Evolutionary conservation across 192 early-diverging fungal species (phyloP).

Genomic region (Dimargaris cristalligena): DNA sequence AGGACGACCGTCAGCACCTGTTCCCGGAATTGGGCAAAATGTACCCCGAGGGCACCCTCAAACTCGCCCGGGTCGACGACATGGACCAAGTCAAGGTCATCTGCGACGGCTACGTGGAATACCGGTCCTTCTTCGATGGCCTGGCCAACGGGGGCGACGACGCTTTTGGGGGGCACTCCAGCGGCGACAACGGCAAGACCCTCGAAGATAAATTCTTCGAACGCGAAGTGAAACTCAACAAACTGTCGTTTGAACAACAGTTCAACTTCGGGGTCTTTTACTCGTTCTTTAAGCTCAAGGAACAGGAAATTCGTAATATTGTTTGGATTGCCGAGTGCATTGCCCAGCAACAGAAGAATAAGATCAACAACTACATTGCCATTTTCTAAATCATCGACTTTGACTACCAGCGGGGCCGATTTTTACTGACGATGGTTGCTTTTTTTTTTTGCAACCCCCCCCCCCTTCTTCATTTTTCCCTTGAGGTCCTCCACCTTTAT

Average conservation of each 20-base stretch:
- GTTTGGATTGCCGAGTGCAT: slow-evolving; percentile 99
- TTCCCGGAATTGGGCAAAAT: slow-evolving; percentile 82
- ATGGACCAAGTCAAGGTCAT: slow-evolving; percentile 79
- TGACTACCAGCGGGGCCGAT: no score
- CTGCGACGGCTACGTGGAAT: slow-evolving; percentile 76
- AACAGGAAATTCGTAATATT: slow-evolving; percentile 97
- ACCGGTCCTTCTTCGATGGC: slow-evolving; percentile 69
- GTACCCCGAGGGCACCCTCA: slow-evolving; percentile 77
- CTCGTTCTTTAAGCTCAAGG: slow-evolving; percentile 86
- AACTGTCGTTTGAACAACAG: slow-evolving; percentile 83
- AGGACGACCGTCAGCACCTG: slow-evolving; percentile 90
- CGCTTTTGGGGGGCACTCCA: slow-evolving; percentile 12
- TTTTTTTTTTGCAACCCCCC: no score
- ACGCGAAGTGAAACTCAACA: slow-evolving; percentile 87
- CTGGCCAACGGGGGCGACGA: slow-evolving; percentile 20
- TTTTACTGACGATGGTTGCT: no score
- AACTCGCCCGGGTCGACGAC: slow-evolving; percentile 78
- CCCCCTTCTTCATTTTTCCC: no score
- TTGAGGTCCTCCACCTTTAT: no score
- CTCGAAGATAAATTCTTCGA: slow-evolving; percentile 94
- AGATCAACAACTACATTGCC: slow-evolving; percentile 84
- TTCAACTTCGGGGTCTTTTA: slow-evolving; percentile 96
- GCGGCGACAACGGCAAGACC: slow-evolving; percentile 37
- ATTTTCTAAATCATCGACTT: slow-evolving; percentile 74
- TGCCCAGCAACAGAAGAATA: slow-evolving; percentile 91